Conservation (phyloP, 805 yeast genomes). For the Sugiyamaella lignohabitans region DNA sequence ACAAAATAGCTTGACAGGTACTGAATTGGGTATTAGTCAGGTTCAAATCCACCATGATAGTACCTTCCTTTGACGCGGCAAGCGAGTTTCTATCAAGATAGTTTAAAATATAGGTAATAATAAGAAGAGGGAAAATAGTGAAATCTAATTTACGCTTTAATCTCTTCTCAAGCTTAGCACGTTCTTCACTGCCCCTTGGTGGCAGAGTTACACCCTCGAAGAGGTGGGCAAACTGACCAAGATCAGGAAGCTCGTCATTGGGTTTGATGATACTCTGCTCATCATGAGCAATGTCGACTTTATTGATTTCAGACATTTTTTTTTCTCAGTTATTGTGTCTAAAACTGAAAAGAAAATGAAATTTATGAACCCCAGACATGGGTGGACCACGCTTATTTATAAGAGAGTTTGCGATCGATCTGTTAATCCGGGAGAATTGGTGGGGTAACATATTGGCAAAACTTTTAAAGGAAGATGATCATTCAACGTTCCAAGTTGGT, state of each 20-base stretch:
- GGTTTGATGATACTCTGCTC: neutral
- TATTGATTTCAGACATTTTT: neutral
- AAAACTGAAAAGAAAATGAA: too few relatives aligned
- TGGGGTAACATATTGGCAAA: neutral
- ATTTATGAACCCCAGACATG: neutral
- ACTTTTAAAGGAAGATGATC: neutral
- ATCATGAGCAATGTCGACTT: neutral
- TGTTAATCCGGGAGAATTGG: neutral
- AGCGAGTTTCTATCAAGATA: constrained; percentile 35
- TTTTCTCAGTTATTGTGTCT: too few relatives aligned
- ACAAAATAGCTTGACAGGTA: constrained; percentile 37
- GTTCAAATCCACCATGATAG: constrained; percentile 32
- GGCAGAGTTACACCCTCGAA: constrained; percentile 23
- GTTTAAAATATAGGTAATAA: constrained; percentile 29
- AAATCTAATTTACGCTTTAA: constrained; percentile 44
- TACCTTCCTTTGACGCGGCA: constrained; percentile 32
- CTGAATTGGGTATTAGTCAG: constrained; percentile 37
- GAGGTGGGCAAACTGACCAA: constrained; percentile 14
- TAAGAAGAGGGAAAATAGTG: constrained; percentile 31
- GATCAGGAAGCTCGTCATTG: neutral
- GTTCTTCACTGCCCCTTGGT: constrained; percentile 35
- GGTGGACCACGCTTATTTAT: neutral
- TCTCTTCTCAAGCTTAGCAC: constrained; percentile 38
- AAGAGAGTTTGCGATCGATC: neutral
- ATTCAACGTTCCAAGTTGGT: neutral